Base-by-base conservation (phyloP, 2,329 filamentous ascomycete genomes). In the Emergomyces africanus region DNA sequence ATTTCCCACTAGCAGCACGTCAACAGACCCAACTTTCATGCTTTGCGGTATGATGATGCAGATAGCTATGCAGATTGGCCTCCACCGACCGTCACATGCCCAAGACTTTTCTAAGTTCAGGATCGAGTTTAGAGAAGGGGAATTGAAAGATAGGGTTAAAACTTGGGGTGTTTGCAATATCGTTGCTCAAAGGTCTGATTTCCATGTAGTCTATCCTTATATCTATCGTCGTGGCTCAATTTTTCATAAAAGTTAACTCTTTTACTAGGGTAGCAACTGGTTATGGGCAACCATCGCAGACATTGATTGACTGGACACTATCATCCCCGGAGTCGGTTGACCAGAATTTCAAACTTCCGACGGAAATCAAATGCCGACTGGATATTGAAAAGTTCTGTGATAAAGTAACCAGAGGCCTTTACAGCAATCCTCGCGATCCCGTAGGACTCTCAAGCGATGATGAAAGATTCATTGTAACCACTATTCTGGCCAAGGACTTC, bases 91-190 rank as follows among this genome's bases (percentile, higher is more conserved):
- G 1, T 83, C 81, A 0, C 82, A 86, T 67, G 79, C 82, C 2
- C 82, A 85, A 62, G 77, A 79, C 64, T 79, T 79, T 61, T 76
- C 72, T 63, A 79, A 78, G 58, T 79, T 78, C 61, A 71, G 75
- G 9, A 71, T 78, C 25, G 74, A 84, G 57, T 70, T 86, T 23
- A 77, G 80, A 54, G 81, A 84, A 58, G 83, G 84, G 63, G 83
- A 86, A 62, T 76, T 86, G 61, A 78, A 79, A 55, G 84, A 87
- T 68, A 79, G 84, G 50, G 77, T 86, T 41, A 78, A 82, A 63
- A 87, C 84, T 1, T 87, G 84, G 84, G 83, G 82, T 1, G 79
- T 83, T 30, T 85, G 84, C 71, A 87, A 87, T 66, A 81, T 85
- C 62, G 83, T 86, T 55, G 83, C 83, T 20, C 83, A 87, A 65